Percentiles rank a stretch among this genome's conserved stretches.
phyloP scores from a whole-genome alignment of 1,284 basidiomycete species.

The Inonotus hispidus region DNA sequence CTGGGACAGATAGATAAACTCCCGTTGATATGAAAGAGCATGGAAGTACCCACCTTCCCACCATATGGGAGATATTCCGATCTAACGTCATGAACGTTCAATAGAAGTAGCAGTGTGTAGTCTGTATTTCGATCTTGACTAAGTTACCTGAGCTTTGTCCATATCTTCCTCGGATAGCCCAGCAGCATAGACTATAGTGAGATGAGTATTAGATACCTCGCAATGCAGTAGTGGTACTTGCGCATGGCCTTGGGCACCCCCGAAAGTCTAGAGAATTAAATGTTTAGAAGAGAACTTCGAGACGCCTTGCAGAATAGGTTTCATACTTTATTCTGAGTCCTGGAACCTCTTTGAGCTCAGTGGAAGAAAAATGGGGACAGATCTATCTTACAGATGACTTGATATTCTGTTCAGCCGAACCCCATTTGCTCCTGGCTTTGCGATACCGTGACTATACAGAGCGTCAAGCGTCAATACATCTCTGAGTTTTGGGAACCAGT shows the following conservation, averaged over 20 bases:
- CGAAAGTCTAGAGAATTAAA: constrained; percentile 44
- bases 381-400: constrained; percentile 34
- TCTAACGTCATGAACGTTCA: constrained; percentile 35
- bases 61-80: constrained; percentile 82
- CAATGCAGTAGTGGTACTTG: constrained; percentile 33
- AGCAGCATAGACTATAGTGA: constrained; percentile 61
- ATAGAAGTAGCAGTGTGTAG: constrained; percentile 11
- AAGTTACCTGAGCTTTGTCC: constrained; percentile 70
- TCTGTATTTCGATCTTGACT: constrained; percentile 4
- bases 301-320: background rate
- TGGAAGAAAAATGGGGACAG: background rate
- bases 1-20: constrained; percentile 28
- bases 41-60: constrained; percentile 62
- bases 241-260: constrained; percentile 80
- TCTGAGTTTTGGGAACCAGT: background rate
- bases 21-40: background rate
- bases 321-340: constrained; percentile 63
- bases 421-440: constrained; percentile 16
- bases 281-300: background rate
- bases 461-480: background rate
- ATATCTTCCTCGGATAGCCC: constrained; percentile 76
- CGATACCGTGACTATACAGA: constrained; percentile 19
- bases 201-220: constrained; percentile 1
- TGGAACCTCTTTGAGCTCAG: background rate
- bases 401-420: constrained; percentile 67